Evolutionary conservation across 1,284 basidiomycete genomes (phyloP), one percentile per base, ranked within the genome.

Genomic region (Malassezia globosa): DNA sequence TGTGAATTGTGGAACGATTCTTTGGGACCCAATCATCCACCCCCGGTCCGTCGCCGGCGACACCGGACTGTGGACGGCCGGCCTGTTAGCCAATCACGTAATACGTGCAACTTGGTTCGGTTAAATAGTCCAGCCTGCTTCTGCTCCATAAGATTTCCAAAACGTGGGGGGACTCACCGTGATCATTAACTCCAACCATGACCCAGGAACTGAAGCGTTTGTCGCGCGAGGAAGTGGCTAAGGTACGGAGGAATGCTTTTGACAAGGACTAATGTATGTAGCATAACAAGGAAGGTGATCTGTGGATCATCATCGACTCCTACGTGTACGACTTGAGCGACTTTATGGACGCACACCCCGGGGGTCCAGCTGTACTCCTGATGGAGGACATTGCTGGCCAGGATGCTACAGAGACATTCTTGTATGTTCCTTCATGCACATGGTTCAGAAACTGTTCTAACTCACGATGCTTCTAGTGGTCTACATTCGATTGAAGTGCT

Each of bases 241-340:
- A 52, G 50, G 50, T 52, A 39, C 16, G 50, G 46, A 13, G 4
- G 8, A 33, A 14, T 10, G 7, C 1, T 16, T 25, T 6, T 13
- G 11, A 37, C 16, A 11, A 33, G 11, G 7, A 22, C 37, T 45
- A 21, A 43, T 26, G 27, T 25, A 39, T 40, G 6, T 40, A 60
- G 60, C 61, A 63, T 52, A 61, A 61, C 54, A 61, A 63, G 44
- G 34, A 37, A 5, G 58, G 59, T 34, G 60, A 63, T 41, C 46
- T 57, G 39, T 63, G 61, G 61, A 61, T 63, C 52, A 51, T 63
- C 51, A 64, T 71, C 27, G 68, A 69, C 51, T 58, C 60, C 36
- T 58, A 60, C 46, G 63, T 71, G 48, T 71, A 69, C 62, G 63
- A 71, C 54, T 45, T 71, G 56, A 63, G 60, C 58, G 69, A 69